Conservation (phyloP, 2,329 filamentous ascomycete species). For the Colletotrichum zoysiae region DNA sequence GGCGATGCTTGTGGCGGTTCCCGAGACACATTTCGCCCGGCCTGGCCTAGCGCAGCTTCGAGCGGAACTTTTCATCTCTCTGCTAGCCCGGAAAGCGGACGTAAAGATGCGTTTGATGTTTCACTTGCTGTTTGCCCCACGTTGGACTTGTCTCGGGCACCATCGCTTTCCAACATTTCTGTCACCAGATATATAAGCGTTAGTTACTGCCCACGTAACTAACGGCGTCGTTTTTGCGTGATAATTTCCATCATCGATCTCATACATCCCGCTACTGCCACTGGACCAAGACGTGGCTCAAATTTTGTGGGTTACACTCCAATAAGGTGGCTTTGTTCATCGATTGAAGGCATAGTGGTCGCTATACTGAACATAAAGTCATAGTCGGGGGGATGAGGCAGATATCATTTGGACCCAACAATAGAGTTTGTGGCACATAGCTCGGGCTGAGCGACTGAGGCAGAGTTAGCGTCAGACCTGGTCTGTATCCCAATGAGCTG, state of each 20-base stretch:
- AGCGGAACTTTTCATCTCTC: background rate
- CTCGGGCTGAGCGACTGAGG: too few relatives aligned
- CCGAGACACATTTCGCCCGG: background rate
- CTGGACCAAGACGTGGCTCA: background rate
- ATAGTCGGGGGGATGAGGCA: too few relatives aligned
- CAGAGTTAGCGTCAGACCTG: too few relatives aligned
- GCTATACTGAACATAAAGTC: too few relatives aligned
- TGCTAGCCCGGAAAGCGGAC: background rate
- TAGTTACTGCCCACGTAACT: too few relatives aligned
- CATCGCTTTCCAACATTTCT: too few relatives aligned
- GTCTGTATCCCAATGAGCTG: too few relatives aligned
- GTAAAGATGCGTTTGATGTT: background rate
- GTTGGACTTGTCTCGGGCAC: background rate
- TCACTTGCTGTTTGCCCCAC: background rate
- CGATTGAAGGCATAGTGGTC: background rate
- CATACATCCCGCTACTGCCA: background rate
- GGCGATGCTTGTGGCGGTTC: background rate
- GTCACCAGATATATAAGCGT: too few relatives aligned
- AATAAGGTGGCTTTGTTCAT: fast-evolving
- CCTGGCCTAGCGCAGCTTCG: background rate
- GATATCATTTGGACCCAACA: too few relatives aligned
- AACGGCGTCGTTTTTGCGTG: too few relatives aligned
- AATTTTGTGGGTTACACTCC: too few relatives aligned
- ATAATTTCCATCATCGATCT: background rate
- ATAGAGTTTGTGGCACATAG: too few relatives aligned